phyloP scores from a whole-genome alignment of 176 grass and related monocot species.

The Oryza meyeriana region DNA sequence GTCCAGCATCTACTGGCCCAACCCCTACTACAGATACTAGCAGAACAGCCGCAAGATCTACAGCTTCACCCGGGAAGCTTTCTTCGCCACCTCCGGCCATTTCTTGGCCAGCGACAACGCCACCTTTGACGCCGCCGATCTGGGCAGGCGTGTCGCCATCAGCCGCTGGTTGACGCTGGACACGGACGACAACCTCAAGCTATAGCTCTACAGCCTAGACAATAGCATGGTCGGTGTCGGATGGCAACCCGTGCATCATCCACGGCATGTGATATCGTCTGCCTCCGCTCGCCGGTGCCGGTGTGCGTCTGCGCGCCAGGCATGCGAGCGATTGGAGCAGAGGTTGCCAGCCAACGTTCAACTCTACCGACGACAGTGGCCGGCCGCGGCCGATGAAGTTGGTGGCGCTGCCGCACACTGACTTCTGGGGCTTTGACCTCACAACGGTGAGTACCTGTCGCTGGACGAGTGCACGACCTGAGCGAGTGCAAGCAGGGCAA shows the following conservation, averaged over 20 bases:
- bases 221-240: constrained; percentile 32
- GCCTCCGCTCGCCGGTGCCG: constrained; percentile 25
- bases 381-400: constrained; percentile 5
- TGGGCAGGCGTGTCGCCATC: background rate
- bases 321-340: constrained; percentile 33
- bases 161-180: background rate
- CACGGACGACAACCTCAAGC: background rate
- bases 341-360: constrained; percentile 30
- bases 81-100: constrained; percentile 24
- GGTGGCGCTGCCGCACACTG: constrained; percentile 39
- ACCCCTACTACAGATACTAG: constrained; percentile 34
- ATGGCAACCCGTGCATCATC: constrained; percentile 35
- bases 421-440: constrained; percentile 60
- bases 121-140: background rate
- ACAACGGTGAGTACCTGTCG: background rate
- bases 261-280: constrained; percentile 49
- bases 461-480: constrained; percentile 16
- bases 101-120: background rate
- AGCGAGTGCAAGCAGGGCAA: constrained; percentile 38
- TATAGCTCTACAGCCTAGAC: constrained; percentile 42
- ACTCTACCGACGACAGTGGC: background rate
- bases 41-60: constrained; percentile 41
- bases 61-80: constrained; percentile 43
- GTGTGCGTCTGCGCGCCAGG: constrained; percentile 37
- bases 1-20: constrained; percentile 70